Conservation (phyloP, 805 yeast genomes). For the Ogataea corticis region DNA sequence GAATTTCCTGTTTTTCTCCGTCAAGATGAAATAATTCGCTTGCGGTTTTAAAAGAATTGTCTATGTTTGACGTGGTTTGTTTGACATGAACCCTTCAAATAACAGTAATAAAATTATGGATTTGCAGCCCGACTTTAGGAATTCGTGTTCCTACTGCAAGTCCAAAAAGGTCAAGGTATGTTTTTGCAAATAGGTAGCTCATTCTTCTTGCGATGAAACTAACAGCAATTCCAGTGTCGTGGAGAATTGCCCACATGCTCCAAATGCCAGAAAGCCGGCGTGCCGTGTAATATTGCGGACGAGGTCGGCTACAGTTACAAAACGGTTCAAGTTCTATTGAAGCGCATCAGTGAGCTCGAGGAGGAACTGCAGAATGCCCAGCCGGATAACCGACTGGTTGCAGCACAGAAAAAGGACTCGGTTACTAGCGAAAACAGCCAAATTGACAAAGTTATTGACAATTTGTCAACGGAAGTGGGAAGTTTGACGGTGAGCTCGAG, state of each 20-base stretch:
- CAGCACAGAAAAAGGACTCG: constrained; percentile 2
- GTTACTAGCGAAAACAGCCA: not conserved
- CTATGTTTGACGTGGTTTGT: not conserved
- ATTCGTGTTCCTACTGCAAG: constrained; percentile 26
- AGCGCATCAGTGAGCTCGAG: constrained; percentile 18
- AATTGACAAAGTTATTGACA: constrained; percentile 22
- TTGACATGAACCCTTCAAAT: not conserved
- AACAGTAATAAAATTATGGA: not conserved
- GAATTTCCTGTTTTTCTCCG: no score
- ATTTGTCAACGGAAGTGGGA: constrained; percentile 28
- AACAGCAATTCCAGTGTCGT: constrained; percentile 19
- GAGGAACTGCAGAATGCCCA: constrained; percentile 7
- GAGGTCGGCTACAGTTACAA: constrained; percentile 25
- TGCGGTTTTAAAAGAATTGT: not conserved
- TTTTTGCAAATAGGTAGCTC: no score
- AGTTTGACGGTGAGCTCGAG: constrained; percentile 22
- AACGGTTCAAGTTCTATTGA: constrained; percentile 20
- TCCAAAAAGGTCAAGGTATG: constrained; percentile 27
- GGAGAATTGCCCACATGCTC: constrained; percentile 25
- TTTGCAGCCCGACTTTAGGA: constrained; percentile 19
- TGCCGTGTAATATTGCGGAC: constrained; percentile 22
- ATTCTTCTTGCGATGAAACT: no score
- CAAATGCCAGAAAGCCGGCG: constrained; percentile 20
- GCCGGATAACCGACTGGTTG: not conserved
- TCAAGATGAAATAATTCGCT: not conserved